Evolutionary conservation across 208 protist genomes (phyloP), one percentile per base, ranked within the genome.

Genomic region (Trypanosoma caninum): DNA sequence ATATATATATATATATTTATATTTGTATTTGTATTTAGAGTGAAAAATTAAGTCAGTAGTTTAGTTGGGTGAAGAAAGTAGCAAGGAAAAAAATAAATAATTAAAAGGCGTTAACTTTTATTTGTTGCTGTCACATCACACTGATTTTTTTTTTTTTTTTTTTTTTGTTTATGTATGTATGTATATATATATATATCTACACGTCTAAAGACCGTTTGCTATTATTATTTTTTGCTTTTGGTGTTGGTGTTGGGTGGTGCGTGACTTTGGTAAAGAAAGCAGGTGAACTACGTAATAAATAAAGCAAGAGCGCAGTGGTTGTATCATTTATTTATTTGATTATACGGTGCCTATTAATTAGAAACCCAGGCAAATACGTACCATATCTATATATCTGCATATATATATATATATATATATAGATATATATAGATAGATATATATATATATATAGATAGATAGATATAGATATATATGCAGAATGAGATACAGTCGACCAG

Each of bases 191-290:
- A 42, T 40, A 11, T 18, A 23, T 8, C 13, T 25, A 28, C 25
- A 58, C 31, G 47, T 40, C 38, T 42, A 34, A 2, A 8, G 25
- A 48, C 53, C 31, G 14, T 35, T 62, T 33, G 6, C 54, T n/a
- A 25, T 46, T 28, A 58, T 35, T 58, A 7, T 50, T 54, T 47
- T 65, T 63, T 44, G 58, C 33, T 59, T 65, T 76, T 71, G 27
- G 40, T 63, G 52, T 52, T 45, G 30, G 46, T 38, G 30, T 45
- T 20, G 14, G 23, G 25, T 33, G 4, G 16, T 16, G 14, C 7
- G 47, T 14, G 14, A 34, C 33, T 4, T 16, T n/a, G n/a, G n/a
- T n/a, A n/a, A n/a, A n/a, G n/a, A n/a, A n/a, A n/a, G n/a, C n/a
- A n/a, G n/a, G n/a, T n/a, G n/a, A n/a, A n/a, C n/a, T n/a, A n/a